A percentile compares a stretch with the other conserved stretches of the same genome.
These are phyloP conservation scores for Juncus effusus DNA, from an alignment of 176 grass and related monocot species.

Conservation along the genomic window DNA sequence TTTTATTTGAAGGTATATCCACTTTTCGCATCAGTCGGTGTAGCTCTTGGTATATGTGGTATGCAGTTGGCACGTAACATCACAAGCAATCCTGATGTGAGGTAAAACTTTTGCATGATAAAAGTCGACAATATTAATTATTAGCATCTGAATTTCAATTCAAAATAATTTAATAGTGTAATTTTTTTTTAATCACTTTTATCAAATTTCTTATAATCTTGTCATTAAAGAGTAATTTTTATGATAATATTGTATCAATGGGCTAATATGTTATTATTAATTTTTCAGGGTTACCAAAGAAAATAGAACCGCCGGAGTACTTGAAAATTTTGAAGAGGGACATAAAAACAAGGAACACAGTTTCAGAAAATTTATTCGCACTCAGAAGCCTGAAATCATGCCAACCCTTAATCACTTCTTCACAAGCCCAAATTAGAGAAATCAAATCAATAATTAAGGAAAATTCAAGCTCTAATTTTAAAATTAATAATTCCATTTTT, in stretches of 20 bases:
- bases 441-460: not conserved
- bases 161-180: no score
- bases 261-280: not conserved
- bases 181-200: no score
- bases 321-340: conserved; percentile 58
- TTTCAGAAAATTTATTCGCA: conserved; percentile 45
- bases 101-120: conserved; percentile 28
- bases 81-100: conserved; percentile 58
- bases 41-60: conserved; percentile 56
- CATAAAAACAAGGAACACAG: conserved; percentile 38
- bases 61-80: conserved; percentile 73
- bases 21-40: conserved; percentile 42
- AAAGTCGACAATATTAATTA: no score
- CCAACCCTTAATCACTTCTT: conserved; percentile 46
- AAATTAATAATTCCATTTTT: no score
- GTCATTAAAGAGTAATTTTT: no score
- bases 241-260: not conserved
- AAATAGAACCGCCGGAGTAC: conserved; percentile 42
- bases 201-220: no score
- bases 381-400: conserved; percentile 48
- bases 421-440: conserved; percentile 26
- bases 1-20: conserved; percentile 45
- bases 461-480: no score
- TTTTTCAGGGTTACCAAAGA: conserved; percentile 47
- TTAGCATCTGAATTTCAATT: no score